These are phyloP conservation scores for Rutidosis leptorrhynchoides DNA, from an alignment of 129 eudicot species.

Conservation along the genomic window DNA sequence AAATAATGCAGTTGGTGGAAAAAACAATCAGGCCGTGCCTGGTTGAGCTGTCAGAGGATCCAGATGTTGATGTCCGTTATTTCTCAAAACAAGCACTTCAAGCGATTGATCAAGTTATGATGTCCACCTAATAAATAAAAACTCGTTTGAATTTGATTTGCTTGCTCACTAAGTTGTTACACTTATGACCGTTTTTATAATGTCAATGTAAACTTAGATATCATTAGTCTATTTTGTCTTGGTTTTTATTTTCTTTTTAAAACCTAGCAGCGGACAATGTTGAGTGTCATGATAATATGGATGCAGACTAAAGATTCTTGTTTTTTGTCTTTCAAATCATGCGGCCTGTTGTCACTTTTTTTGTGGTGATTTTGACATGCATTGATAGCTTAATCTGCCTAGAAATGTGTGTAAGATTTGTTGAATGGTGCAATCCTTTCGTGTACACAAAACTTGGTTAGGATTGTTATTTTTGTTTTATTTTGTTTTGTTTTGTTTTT, in stretches of 20 bases:
- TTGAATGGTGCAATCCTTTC: conserved; percentile 5
- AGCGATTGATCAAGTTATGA: conserved; percentile 81
- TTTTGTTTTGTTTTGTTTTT: no score
- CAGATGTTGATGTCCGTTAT: conserved; percentile 94
- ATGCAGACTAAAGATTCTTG: conserved; percentile 24
- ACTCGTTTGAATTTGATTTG: conserved; percentile 7
- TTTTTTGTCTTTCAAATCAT: conserved; percentile 4
- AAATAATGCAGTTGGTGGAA: conserved; percentile 63
- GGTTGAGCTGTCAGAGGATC: conserved; percentile 92
- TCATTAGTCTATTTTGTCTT: conserved; percentile 19
- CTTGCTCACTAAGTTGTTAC: conserved; percentile 6
- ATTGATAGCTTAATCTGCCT: conserved; percentile 8
- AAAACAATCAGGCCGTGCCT: conserved; percentile 67
- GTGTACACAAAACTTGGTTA: background rate
- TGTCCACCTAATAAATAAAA: conserved; percentile 66
- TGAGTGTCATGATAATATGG: conserved; percentile 16
- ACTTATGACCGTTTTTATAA: conserved; percentile 17
- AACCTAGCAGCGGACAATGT: conserved; percentile 12
- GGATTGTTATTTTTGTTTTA: no score
- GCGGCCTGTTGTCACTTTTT: conserved; percentile 8
- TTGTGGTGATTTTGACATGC: conserved; percentile 1
- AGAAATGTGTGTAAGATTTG: conserved; percentile 3
- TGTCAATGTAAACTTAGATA: conserved; percentile 25
- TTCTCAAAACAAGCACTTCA: conserved; percentile 93
- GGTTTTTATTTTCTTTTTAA: background rate